A percentile compares a stretch with the other conserved stretches of the same genome.
These are phyloP conservation scores for Volvox reticuliferus DNA, from an alignment of 139 green algal species.

Conservation along the genomic window DNA sequence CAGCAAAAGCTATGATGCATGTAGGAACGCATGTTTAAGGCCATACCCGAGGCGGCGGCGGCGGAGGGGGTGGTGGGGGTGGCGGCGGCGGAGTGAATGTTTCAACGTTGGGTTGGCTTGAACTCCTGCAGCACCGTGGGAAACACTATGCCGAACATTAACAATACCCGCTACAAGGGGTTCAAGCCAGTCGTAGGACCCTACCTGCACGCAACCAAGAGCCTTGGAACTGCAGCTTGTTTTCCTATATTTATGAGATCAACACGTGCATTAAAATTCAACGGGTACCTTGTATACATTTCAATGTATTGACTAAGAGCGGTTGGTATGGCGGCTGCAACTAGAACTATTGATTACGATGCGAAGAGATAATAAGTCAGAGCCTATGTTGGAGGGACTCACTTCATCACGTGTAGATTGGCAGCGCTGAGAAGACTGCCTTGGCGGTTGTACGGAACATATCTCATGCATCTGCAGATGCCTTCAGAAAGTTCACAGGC, in stretches of 20 bases:
- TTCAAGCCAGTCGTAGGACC: too few species aligned
- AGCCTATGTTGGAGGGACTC: too few species aligned
- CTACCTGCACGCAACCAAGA: neutral
- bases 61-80: constrained; percentile 54
- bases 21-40: neutral
- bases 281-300: neutral
- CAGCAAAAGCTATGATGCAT: neutral
- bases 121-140: neutral
- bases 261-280: neutral
- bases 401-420: too few species aligned
- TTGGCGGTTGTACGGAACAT: too few species aligned
- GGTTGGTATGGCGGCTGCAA: neutral
- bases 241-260: neutral
- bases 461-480: too few species aligned
- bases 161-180: too few species aligned
- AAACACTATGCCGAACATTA: too few species aligned
- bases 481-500: too few species aligned
- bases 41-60: constrained; percentile 30
- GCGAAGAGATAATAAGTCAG: neutral
- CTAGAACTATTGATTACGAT: neutral
- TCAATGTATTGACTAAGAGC: neutral
- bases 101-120: constrained; percentile 29
- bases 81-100: constrained; percentile 22
- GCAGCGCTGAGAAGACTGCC: too few species aligned
- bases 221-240: neutral